These are phyloP conservation scores for Oryza glaberrima DNA, from an alignment of 176 grass and related monocot species.

Conservation along the genomic window DNA sequence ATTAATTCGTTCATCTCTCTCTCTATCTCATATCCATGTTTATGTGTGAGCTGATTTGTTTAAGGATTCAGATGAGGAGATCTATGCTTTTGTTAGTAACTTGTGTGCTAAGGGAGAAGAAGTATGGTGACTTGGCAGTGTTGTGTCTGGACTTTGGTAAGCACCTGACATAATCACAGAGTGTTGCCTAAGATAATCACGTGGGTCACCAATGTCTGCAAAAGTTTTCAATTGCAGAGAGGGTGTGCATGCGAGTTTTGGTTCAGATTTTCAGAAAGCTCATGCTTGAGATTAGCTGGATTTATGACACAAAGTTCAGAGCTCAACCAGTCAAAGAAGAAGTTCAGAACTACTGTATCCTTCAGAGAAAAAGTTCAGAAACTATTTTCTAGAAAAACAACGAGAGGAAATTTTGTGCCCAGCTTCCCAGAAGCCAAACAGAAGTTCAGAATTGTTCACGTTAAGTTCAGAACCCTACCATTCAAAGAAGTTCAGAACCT, in stretches of 20 bases:
- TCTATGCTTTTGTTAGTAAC: conserved; percentile 9
- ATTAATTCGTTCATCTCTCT: neutral
- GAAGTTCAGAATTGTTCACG: neutral
- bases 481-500: neutral
- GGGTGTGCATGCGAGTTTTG: conserved; percentile 5
- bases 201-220: conserved; percentile 29
- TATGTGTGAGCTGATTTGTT: neutral
- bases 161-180: conserved; percentile 39
- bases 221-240: conserved; percentile 11
- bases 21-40: neutral
- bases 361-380: neutral
- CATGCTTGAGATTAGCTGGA: neutral
- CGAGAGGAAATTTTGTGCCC: neutral
- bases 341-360: neutral
- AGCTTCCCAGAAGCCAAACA: neutral
- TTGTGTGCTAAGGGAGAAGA: conserved; percentile 51
- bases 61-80: neutral
- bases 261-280: conserved; percentile 15
- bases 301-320: neutral
- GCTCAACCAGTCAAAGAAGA: neutral
- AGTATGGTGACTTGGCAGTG: conserved; percentile 15
- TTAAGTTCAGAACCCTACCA: neutral
- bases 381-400: neutral
- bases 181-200: conserved; percentile 45
- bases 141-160: conserved; percentile 32